Conservation (phyloP, 2,329 filamentous ascomycete genomes). For the Aotearoamyces nothofagi region DNA sequence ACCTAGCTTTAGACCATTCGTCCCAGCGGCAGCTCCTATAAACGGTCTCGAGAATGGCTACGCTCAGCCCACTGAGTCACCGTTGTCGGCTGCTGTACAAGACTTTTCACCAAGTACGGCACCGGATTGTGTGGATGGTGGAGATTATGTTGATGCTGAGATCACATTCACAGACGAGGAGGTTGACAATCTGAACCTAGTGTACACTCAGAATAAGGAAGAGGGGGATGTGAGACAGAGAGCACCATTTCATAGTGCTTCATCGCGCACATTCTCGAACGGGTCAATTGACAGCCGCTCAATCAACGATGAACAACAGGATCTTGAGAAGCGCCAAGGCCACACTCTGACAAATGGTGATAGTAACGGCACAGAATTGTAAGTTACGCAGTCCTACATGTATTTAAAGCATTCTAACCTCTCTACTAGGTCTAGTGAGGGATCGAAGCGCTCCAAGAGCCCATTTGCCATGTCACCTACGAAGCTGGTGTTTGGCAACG, state of each 20-base stretch:
- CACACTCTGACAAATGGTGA: conserved; percentile 18
- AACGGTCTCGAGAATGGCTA: conserved; percentile 24
- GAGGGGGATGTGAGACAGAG: conserved; percentile 20
- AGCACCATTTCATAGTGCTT: conserved; percentile 22
- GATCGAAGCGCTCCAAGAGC: conserved; percentile 12
- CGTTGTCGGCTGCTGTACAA: conserved; percentile 46
- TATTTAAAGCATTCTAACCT: conserved; percentile 4
- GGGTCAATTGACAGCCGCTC: conserved; percentile 36
- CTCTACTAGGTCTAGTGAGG: conserved; percentile 12
- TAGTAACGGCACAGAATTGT: conserved; percentile 23
- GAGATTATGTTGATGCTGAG: conserved; percentile 17
- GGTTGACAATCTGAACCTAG: conserved; percentile 34
- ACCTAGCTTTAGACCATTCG: conserved; percentile 10
- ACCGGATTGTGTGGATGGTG: conserved; percentile 7
- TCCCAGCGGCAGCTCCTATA: conserved; percentile 5
- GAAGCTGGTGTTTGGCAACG: conserved; percentile 9
- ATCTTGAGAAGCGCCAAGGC: conserved; percentile 22
- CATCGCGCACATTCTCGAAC: conserved; percentile 36
- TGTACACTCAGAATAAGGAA: conserved; percentile 23
- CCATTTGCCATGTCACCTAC: conserved; percentile 12
- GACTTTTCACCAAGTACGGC: conserved; percentile 30
- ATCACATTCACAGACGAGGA: conserved; percentile 35
- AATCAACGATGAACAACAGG: conserved; percentile 30
- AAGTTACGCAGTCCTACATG: conserved; percentile 8
- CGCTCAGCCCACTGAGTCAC: conserved; percentile 27